phyloP scores from a whole-genome alignment of 176 grass and related monocot species.

The Areca catechu region DNA sequence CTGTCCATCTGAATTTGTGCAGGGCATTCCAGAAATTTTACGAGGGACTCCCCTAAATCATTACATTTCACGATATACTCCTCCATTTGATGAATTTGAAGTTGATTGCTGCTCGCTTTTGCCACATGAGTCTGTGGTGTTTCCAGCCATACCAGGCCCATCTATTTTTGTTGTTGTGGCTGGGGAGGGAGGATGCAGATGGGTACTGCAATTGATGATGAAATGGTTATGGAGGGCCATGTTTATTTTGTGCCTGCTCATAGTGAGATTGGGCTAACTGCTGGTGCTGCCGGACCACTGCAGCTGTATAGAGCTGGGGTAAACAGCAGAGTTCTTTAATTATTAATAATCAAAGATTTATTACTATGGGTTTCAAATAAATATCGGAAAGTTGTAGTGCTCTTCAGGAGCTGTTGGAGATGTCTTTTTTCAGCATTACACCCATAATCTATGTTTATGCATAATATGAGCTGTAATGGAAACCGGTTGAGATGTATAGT shows the following conservation, averaged over 20 bases:
- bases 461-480: too few relatives aligned
- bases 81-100: constrained; percentile 84
- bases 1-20: constrained; percentile 1
- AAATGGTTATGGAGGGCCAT: constrained; percentile 46
- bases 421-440: too few relatives aligned
- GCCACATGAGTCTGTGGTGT: constrained; percentile 28
- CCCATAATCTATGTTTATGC: too few relatives aligned
- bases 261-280: constrained; percentile 45
- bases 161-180: constrained; percentile 62
- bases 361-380: not conserved
- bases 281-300: constrained; percentile 19
- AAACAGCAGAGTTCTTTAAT: constrained; percentile 57
- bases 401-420: too few relatives aligned
- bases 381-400: too few relatives aligned
- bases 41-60: constrained; percentile 34
- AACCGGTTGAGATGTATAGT: too few relatives aligned
- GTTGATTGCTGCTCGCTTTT: constrained; percentile 45
- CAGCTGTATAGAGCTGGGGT: constrained; percentile 70
- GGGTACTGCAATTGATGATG: constrained; percentile 13
- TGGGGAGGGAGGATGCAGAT: constrained; percentile 41
- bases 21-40: constrained; percentile 69
- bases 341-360: constrained; percentile 14
- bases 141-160: constrained; percentile 49
- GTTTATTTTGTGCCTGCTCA: constrained; percentile 59
- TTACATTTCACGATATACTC: constrained; percentile 55